phyloP scores from a whole-genome alignment of 169 alveolate species.

The Nephromyces sp. region DNA sequence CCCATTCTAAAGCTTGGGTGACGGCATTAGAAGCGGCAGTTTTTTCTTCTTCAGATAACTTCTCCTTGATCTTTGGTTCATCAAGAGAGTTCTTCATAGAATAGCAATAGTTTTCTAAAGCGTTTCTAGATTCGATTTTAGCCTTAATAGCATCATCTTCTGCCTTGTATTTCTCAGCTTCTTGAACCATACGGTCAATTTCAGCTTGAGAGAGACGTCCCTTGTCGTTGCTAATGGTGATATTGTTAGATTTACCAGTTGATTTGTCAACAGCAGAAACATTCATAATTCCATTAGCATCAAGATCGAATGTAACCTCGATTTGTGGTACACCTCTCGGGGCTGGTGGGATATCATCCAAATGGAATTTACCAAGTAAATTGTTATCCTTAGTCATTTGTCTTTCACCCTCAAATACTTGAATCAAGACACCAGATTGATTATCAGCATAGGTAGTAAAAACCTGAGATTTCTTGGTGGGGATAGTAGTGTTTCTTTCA shows the following conservation, averaged over 20 bases:
- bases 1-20: constrained; percentile 83
- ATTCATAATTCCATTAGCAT: constrained; percentile 91
- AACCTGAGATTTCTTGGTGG: constrained; percentile 93
- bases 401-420: constrained; percentile 80
- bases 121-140: constrained; percentile 85
- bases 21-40: constrained; percentile 67
- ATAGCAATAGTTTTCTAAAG: constrained; percentile 83
- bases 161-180: constrained; percentile 90
- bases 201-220: constrained; percentile 88
- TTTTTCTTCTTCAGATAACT: constrained; percentile 79
- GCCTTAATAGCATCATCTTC: constrained; percentile 81
- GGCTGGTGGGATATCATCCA: constrained; percentile 94
- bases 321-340: constrained; percentile 98
- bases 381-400: constrained; percentile 87
- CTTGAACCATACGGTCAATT: constrained; percentile 89
- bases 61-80: constrained; percentile 83
- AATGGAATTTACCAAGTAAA: constrained; percentile 88
- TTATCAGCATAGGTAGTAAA: constrained; percentile 96
- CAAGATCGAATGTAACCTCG: constrained; percentile 92
- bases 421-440: constrained; percentile 91
- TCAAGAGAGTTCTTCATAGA: constrained; percentile 79
- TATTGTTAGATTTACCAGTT: constrained; percentile 83
- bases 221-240: constrained; percentile 90
- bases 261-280: constrained; percentile 91
- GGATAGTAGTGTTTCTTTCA: constrained; percentile 95